Percentiles rank a stretch among this genome's conserved stretches.
Conservation (phyloP, 176 grass and related monocot genomes). For the Eleusine coracana region DNA sequence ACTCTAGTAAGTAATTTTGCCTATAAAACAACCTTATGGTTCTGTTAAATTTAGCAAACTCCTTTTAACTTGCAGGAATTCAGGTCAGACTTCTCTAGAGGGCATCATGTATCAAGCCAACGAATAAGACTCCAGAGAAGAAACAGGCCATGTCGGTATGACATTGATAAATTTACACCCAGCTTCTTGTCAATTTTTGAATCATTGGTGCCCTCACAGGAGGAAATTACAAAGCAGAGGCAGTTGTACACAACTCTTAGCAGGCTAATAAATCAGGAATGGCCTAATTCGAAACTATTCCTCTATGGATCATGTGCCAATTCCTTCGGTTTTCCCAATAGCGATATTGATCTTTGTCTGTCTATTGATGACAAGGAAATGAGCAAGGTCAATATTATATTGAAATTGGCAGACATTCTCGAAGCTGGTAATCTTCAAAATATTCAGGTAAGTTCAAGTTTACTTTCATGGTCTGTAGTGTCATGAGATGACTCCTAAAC, state of each 20-base stretch:
- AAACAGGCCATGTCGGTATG: conserved; percentile 61
- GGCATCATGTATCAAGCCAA: conserved; percentile 75
- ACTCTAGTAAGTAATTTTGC: conserved; percentile 21
- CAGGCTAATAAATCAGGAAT: conserved; percentile 79
- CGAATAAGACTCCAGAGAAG: conserved; percentile 73
- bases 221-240: conserved; percentile 85
- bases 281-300: conserved; percentile 75
- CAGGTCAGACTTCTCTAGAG: conserved; percentile 86
- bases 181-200: conserved; percentile 75
- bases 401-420: conserved; percentile 86
- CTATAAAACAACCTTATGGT: conserved; percentile 4
- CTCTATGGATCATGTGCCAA: conserved; percentile 97
- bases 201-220: conserved; percentile 75
- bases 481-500: conserved; percentile 12
- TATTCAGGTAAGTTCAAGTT: conserved; percentile 70
- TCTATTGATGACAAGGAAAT: conserved; percentile 65
- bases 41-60: conserved; percentile 26
- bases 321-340: conserved; percentile 88
- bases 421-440: conserved; percentile 82
- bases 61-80: conserved; percentile 63
- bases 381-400: conserved; percentile 84
- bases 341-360: conserved; percentile 96
- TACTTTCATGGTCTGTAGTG: conserved; percentile 32
- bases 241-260: conserved; percentile 62
- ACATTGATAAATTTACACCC: conserved; percentile 74